phyloP scores from a whole-genome alignment of 2,329 filamentous ascomycete genomes.

The Alternaria brassicicola region DNA sequence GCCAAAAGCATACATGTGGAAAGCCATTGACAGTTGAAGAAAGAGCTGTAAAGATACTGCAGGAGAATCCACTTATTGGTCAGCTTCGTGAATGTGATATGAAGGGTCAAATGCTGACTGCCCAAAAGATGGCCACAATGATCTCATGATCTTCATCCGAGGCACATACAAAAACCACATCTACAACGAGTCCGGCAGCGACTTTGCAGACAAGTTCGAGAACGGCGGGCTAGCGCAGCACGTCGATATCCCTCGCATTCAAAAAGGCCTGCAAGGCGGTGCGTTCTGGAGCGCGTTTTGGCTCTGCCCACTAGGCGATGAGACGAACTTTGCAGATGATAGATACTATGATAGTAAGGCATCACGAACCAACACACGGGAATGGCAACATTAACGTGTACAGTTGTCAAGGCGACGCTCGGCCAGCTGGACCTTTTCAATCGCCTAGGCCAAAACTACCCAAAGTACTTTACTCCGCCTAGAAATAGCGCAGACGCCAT shows the following conservation, averaged over 20 bases:
- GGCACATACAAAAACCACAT: slow-evolving; percentile 75
- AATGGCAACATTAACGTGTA: slow-evolving; percentile 12
- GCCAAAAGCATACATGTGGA: background rate
- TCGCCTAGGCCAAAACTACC: slow-evolving; percentile 68
- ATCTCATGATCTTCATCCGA: slow-evolving; percentile 78
- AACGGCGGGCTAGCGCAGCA: slow-evolving; percentile 71
- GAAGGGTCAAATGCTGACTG: slow-evolving; percentile 23
- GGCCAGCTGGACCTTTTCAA: slow-evolving; percentile 77
- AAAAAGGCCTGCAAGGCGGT: slow-evolving; percentile 74
- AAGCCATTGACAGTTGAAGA: slow-evolving; percentile 33
- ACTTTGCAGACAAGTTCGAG: slow-evolving; percentile 77
- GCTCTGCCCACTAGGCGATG: slow-evolving; percentile 71
- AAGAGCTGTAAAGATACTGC: slow-evolving; percentile 44
- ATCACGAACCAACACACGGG: background rate
- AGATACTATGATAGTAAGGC: slow-evolving; percentile 70
- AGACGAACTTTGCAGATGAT: slow-evolving; percentile 73
- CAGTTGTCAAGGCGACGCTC: slow-evolving; percentile 70
- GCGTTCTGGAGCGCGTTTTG: slow-evolving; percentile 94
- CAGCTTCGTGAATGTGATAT: slow-evolving; percentile 8
- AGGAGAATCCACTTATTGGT: slow-evolving; percentile 51
- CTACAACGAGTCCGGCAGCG: slow-evolving; percentile 59
- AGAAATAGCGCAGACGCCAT: slow-evolving; percentile 66
- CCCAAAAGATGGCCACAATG: slow-evolving; percentile 80
- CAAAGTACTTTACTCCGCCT: slow-evolving; percentile 70
- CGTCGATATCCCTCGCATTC: slow-evolving; percentile 79